These are phyloP conservation scores for Emergomyces pasteurianus DNA, from an alignment of 2,329 filamentous ascomycete genomes.

Conservation along the genomic window DNA sequence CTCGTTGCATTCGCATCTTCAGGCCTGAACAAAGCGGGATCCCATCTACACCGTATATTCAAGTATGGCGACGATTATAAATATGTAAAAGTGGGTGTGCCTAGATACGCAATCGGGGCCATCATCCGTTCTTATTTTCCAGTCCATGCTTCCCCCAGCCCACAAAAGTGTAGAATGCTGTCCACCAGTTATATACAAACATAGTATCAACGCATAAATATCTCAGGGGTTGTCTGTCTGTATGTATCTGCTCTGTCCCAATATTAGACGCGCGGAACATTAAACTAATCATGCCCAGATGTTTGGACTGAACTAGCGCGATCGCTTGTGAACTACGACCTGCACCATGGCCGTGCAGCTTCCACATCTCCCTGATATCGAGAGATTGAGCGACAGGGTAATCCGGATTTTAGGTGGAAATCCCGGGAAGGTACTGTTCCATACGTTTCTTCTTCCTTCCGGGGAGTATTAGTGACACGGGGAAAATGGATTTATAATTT, in stretches of 20 bases:
- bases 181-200: neutral
- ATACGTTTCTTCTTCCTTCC: neutral
- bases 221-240: neutral
- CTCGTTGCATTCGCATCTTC: neutral
- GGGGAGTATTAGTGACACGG: neutral
- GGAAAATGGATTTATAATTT: neutral
- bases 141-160: neutral
- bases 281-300: neutral
- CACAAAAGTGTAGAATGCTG: neutral
- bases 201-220: neutral
- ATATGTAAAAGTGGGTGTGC: neutral
- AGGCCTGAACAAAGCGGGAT: neutral
- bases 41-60: neutral
- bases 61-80: neutral
- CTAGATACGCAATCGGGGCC: neutral
- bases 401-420: slow-evolving; percentile 88
- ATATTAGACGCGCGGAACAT: neutral
- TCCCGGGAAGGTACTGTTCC: slow-evolving; percentile 57
- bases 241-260: neutral
- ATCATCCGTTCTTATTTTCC: too few species aligned
- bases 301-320: neutral
- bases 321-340: neutral
- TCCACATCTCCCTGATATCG: slow-evolving; percentile 56
- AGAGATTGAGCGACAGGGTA: slow-evolving; percentile 64
- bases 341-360: slow-evolving; percentile 48